Conservation (phyloP, 2,329 filamentous ascomycete genomes). For the Aspergillus tubingensis region DNA sequence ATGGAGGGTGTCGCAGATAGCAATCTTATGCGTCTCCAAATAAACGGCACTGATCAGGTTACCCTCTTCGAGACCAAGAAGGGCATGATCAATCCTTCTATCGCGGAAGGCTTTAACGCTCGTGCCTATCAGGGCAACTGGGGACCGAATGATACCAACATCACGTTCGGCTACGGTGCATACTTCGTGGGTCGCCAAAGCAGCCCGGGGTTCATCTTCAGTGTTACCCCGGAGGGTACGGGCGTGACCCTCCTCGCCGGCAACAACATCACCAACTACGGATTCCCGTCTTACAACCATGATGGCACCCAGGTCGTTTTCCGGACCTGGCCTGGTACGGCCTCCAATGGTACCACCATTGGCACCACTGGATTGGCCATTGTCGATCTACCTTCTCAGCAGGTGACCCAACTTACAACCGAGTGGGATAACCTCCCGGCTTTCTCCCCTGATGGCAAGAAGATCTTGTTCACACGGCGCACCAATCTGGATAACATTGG, state of each 20-base stretch:
- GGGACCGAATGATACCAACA: slow-evolving; percentile 17
- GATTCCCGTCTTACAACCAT: slow-evolving; percentile 44
- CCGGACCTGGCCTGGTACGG: slow-evolving; percentile 32
- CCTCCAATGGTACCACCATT: slow-evolving; percentile 1
- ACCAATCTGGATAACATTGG: slow-evolving; percentile 27
- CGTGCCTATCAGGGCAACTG: too few species aligned
- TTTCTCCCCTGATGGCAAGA: slow-evolving; percentile 43
- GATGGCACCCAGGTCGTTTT: slow-evolving; percentile 42
- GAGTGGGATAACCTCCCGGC: slow-evolving; percentile 44
- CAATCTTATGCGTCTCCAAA: too few species aligned
- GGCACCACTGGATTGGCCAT: slow-evolving; percentile 37
- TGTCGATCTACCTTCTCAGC: slow-evolving; percentile 26
- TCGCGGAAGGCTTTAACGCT: too few species aligned
- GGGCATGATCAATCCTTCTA: too few species aligned
- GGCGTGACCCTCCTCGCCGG: too few species aligned
- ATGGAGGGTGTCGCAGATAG: too few species aligned
- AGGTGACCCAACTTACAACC: slow-evolving; percentile 35
- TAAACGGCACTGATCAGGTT: too few species aligned
- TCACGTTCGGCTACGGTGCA: slow-evolving; percentile 13
- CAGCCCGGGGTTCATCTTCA: too few species aligned
- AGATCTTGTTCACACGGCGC: slow-evolving; percentile 44
- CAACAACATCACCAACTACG: slow-evolving; percentile 30
- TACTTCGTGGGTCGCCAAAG: too few species aligned
- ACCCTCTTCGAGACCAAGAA: too few species aligned
- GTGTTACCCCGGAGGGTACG: too few species aligned